These are phyloP conservation scores for Kodamaea kaohsiungensis DNA, from an alignment of 805 yeast genomes.

Conservation along the genomic window DNA sequence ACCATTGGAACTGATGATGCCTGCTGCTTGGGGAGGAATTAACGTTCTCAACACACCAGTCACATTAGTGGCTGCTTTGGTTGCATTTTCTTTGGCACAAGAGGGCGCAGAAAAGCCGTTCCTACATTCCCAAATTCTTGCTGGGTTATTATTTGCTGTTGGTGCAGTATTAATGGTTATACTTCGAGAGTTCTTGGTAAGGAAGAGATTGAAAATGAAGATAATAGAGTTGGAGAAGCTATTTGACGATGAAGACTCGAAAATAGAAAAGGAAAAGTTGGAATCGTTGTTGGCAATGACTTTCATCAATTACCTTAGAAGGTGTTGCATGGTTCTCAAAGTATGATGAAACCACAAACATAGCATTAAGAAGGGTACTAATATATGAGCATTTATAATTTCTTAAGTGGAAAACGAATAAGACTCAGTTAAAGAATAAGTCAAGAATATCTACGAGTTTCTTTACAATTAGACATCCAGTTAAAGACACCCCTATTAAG, in stretches of 20 bases:
- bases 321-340: not conserved
- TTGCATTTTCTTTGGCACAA: slow-evolving; percentile 48
- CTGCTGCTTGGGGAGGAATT: slow-evolving; percentile 43
- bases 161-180: slow-evolving; percentile 45
- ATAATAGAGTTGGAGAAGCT: not conserved
- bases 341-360: not conserved
- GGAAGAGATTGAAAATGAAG: slow-evolving; percentile 32
- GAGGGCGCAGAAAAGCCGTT: slow-evolving; percentile 41
- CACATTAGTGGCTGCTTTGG: slow-evolving; percentile 51
- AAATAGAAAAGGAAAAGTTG: not conserved
- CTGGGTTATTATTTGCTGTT: slow-evolving; percentile 50
- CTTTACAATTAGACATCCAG: too few species aligned
- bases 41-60: slow-evolving; percentile 34
- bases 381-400: too few species aligned
- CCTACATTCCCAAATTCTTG: slow-evolving; percentile 59
- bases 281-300: not conserved
- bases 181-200: slow-evolving; percentile 54
- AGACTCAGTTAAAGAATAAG: too few species aligned
- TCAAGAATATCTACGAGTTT: too few species aligned
- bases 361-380: too few species aligned
- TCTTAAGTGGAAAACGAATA: too few species aligned
- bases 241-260: not conserved
- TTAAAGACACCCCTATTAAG: too few species aligned
- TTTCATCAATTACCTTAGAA: not conserved
- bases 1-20: slow-evolving; percentile 21